These are phyloP conservation scores for Wickerhamiella kurtzmanii DNA, from an alignment of 805 yeast genomes.

Conservation along the genomic window DNA sequence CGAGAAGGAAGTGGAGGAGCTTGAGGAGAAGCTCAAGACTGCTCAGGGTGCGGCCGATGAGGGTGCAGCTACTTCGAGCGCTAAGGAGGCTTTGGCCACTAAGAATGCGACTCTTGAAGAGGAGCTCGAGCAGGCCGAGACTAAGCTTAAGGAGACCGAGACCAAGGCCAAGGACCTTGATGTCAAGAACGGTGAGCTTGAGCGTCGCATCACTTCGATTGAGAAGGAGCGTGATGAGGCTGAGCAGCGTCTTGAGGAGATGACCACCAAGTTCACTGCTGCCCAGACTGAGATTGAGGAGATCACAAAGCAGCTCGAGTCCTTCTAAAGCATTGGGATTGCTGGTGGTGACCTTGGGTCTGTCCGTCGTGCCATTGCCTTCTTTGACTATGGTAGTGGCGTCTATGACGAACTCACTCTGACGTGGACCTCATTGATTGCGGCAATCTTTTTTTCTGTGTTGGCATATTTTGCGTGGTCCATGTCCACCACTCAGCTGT, in stretches of 20 bases:
- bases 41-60: conserved; percentile 82
- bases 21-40: conserved; percentile 59
- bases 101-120: conserved; percentile 81
- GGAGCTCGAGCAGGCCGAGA: conserved; percentile 81
- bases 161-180: conserved; percentile 91
- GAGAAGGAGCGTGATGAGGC: conserved; percentile 85
- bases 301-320: conserved; percentile 90
- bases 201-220: conserved; percentile 81
- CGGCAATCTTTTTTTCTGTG: no score
- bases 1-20: conserved; percentile 64
- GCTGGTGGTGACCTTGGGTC: no score
- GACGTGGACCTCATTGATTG: no score
- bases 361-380: no score
- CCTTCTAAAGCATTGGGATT: no score
- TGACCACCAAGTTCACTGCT: conserved; percentile 63
- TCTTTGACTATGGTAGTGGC: no score
- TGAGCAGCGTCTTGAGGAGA: conserved; percentile 84
- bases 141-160: conserved; percentile 82
- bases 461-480: no score
- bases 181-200: conserved; percentile 89
- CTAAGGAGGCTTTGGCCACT: conserved; percentile 83
- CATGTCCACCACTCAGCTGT: no score
- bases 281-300: conserved; percentile 93
- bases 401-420: no score
- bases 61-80: conserved; percentile 72